Evolutionary conservation across 2,329 filamentous ascomycete species (phyloP).

Genomic region (Colletotrichum higginsianum): DNA sequence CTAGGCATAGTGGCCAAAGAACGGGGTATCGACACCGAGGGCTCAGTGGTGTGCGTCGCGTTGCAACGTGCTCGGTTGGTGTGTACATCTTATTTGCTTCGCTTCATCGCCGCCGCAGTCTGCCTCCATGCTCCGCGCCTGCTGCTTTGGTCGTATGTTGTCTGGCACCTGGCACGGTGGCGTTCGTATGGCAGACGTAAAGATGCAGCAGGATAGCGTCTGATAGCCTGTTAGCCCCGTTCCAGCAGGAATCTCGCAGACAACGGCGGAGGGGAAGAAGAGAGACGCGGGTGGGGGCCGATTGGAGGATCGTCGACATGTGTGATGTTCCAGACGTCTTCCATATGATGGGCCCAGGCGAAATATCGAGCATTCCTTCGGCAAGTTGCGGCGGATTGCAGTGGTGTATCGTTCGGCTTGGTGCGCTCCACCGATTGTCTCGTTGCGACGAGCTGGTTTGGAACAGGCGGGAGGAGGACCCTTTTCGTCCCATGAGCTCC

Average conservation of each 20-base stretch:
- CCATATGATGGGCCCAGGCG: constrained; percentile 24
- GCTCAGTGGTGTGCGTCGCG: neutral
- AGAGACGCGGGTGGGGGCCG: constrained; percentile 17
- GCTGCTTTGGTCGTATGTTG: neutral
- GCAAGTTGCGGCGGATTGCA: constrained; percentile 31
- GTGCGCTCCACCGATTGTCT: constrained; percentile 34
- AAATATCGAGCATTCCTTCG: constrained; percentile 29
- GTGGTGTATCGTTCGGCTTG: constrained; percentile 28
- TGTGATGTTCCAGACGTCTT: constrained; percentile 39
- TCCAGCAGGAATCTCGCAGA: constrained; percentile 12
- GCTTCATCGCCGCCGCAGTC: constrained; percentile 18
- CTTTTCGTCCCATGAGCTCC: constrained; percentile 28
- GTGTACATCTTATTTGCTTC: constrained; percentile 13
- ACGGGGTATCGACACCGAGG: neutral
- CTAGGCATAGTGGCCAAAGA: constrained; percentile 19
- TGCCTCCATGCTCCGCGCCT: constrained; percentile 15
- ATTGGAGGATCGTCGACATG: constrained; percentile 10
- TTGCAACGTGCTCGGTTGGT: constrained; percentile 12
- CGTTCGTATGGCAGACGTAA: constrained; percentile 17
- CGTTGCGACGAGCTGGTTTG: constrained; percentile 34
- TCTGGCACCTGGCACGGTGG: constrained; percentile 16
- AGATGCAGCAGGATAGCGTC: neutral
- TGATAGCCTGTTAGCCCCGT: neutral
- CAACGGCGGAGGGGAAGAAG: constrained; percentile 1
- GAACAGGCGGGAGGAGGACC: constrained; percentile 13